Evolutionary conservation across 352 stramenopile species (phyloP).

Genomic region (Globisporangium acanthophoron): DNA sequence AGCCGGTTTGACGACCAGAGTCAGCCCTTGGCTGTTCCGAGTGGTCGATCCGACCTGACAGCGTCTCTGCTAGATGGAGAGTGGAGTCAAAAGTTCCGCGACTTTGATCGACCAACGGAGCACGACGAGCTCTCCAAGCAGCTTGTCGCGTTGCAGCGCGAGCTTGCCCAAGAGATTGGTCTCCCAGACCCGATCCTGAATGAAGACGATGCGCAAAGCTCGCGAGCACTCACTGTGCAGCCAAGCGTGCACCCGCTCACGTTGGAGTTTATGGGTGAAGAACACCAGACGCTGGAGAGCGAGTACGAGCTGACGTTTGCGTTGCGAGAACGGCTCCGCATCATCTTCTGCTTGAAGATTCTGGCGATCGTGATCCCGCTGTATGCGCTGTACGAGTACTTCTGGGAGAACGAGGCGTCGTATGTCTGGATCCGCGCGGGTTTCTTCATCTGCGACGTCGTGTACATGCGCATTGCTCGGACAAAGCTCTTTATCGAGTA

Average conservation of each 20-base stretch:
- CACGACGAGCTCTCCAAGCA: slow-evolving; percentile 81
- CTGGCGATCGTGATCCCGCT: slow-evolving; percentile 63
- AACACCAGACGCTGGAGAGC: slow-evolving; percentile 66
- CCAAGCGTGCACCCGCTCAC: slow-evolving; percentile 70
- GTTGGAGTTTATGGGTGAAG: slow-evolving; percentile 81
- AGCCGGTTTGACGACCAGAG: slow-evolving; percentile 30
- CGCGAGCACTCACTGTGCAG: slow-evolving; percentile 53
- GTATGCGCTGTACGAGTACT: slow-evolving; percentile 68
- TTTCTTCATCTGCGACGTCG: slow-evolving; percentile 66
- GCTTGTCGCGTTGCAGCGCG: slow-evolving; percentile 54
- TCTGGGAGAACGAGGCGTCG: slow-evolving; percentile 50
- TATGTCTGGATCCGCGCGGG: slow-evolving; percentile 60
- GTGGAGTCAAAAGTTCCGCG: slow-evolving; percentile 76
- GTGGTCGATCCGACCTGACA: slow-evolving; percentile 33
- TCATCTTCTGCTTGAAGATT: slow-evolving; percentile 71
- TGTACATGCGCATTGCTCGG: slow-evolving; percentile 61
- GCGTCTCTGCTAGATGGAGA: slow-evolving; percentile 58
- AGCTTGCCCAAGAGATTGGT: slow-evolving; percentile 71
- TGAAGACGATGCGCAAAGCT: slow-evolving; percentile 68
- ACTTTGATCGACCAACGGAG: slow-evolving; percentile 72
- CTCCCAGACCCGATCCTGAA: slow-evolving; percentile 50
- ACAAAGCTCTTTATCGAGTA: slow-evolving; percentile 71
- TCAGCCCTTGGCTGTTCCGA: slow-evolving; percentile 6
- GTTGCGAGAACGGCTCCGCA: slow-evolving; percentile 52
- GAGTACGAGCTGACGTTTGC: slow-evolving; percentile 77